Conservation (phyloP, 176 grass and related monocot genomes). For the Oryza australiensis region DNA sequence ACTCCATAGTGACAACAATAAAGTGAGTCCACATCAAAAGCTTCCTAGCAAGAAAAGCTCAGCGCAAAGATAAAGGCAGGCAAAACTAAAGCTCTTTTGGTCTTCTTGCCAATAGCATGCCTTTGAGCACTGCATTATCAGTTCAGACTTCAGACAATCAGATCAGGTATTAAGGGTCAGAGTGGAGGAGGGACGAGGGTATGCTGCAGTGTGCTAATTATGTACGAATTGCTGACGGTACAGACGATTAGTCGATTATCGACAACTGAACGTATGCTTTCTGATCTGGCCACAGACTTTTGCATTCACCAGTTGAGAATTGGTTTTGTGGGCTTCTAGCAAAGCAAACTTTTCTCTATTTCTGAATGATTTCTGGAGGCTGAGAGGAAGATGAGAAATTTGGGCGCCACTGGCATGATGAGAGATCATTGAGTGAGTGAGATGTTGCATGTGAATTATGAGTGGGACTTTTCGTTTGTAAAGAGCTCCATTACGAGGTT, state of each 20-base stretch:
- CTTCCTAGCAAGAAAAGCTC: neutral
- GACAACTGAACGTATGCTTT: neutral
- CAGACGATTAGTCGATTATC: neutral
- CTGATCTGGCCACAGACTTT: neutral
- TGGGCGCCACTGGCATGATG: neutral
- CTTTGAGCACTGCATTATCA: constrained; percentile 23
- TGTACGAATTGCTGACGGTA: neutral
- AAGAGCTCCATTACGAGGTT: neutral
- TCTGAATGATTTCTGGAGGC: neutral
- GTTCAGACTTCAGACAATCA: neutral
- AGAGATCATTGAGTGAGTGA: neutral
- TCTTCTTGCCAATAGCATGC: neutral
- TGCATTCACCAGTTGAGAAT: neutral
- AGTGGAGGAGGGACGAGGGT: neutral
- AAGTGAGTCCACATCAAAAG: constrained; percentile 44
- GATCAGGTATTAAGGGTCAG: neutral
- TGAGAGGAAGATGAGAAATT: neutral
- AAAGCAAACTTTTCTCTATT: neutral
- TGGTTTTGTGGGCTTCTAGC: neutral
- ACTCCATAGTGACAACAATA: constrained; percentile 22
- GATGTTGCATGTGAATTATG: neutral
- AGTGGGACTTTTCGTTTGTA: neutral
- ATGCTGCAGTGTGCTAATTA: neutral
- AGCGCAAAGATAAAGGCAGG: constrained; percentile 38
- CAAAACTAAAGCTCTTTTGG: constrained; percentile 43